Base-by-base conservation (phyloP, 495 filamentous ascomycete species). In the Podospora pseudoanserina region DNA sequence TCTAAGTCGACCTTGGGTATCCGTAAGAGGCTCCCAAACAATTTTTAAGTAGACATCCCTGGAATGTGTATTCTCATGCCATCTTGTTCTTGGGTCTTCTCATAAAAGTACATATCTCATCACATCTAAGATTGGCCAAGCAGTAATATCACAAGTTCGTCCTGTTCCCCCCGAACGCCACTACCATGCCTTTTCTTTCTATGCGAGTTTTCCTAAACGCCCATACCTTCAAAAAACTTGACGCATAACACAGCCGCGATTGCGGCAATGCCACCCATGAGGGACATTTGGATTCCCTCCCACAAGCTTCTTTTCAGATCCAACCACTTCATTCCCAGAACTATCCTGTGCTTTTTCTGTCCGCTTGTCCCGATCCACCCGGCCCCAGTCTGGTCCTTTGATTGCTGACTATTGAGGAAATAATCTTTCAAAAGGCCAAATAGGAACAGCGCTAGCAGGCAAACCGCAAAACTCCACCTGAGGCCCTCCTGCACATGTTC, bases 401-500 rank as follows among this genome's bases (percentile, higher is more conserved):
- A 58, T n/a, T 63, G 61, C 15, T 44, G 27, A 5, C 61, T 39
- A 18, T 49, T 44, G 18, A 63, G 32, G 61, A 34, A 63, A n/a
- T 32, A 83, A 67, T 81, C 83, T 74, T 86, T 87, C 63, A 80
- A 65, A 70, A 80, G 85, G 5, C 86, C 86, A 72, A 88, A 88
- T 16, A 67, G 60, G n/a, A 86, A 54, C 54, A 87, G 73, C 23
- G 85, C 82, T 27, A 86, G 73, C 44, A 80, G 77, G 1, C 85
- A 85, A 66, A 88, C 79, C 26, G 68, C 82, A 58, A 85, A 83
- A 44, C 79, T 83, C 30, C 82, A 75, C 73, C 79, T 81, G 20
- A 88, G 71, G 1, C 84, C 86, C 34, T 81, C 67, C 11, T 68
- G 69, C 11, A 83, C 79, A 23, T 79, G 71, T 19, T 78, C 60